Evolutionary conservation across 2,329 filamentous ascomycete species (phyloP).

Genomic region (Rutstroemia sp.): DNA sequence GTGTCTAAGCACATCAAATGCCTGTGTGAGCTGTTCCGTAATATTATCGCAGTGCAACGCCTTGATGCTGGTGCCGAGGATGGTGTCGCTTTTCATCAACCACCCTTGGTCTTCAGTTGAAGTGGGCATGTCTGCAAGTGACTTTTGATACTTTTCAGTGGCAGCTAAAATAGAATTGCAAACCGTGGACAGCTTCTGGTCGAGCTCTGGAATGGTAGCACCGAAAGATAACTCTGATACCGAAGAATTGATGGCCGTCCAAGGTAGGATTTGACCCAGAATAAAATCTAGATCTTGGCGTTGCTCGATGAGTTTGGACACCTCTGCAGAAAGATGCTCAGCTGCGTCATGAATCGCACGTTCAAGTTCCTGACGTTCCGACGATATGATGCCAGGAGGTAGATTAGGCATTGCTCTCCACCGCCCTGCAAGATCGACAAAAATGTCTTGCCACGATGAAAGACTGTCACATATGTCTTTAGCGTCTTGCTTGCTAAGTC

Average conservation of each 20-base stretch:
- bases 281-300: slow-evolving; percentile 57
- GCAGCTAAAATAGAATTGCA: slow-evolving; percentile 72
- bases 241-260: slow-evolving; percentile 39
- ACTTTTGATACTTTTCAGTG: slow-evolving; percentile 62
- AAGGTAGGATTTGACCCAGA: slow-evolving; percentile 57
- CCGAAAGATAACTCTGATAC: slow-evolving; percentile 6
- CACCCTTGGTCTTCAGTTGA: slow-evolving; percentile 56
- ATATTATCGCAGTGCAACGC: slow-evolving; percentile 23
- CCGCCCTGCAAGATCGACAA: slow-evolving; percentile 37
- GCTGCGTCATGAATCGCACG: slow-evolving; percentile 13
- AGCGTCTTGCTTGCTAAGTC: slow-evolving; percentile 48
- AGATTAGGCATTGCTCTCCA: slow-evolving; percentile 39
- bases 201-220: slow-evolving; percentile 37
- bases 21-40: slow-evolving; percentile 32
- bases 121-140: slow-evolving; percentile 44
- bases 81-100: slow-evolving; percentile 39
- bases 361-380: slow-evolving; percentile 25
- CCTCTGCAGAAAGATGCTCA: slow-evolving; percentile 14
- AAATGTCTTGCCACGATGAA: slow-evolving; percentile 40
- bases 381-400: slow-evolving; percentile 43
- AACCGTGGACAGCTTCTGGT: slow-evolving; percentile 52
- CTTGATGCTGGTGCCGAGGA: slow-evolving; percentile 21
- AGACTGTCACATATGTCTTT: slow-evolving; percentile 38
- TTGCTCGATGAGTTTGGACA: slow-evolving; percentile 37
- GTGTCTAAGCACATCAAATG: slow-evolving; percentile 38